phyloP scores from a whole-genome alignment of 805 yeast species.

The Yueomyces sp. region DNA sequence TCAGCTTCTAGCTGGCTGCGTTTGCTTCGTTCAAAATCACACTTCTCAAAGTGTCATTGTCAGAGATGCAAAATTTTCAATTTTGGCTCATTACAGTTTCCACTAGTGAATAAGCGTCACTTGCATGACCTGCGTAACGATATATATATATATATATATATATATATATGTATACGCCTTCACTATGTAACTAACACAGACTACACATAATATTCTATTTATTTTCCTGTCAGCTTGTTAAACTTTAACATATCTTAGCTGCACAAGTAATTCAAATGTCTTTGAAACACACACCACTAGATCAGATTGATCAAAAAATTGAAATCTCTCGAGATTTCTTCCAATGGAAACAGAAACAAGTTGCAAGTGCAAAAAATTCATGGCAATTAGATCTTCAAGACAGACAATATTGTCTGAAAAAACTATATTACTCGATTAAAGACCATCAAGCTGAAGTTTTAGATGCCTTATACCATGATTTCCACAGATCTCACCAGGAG shows the following conservation, averaged over 20 bases:
- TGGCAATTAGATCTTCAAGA: slow-evolving; percentile 14
- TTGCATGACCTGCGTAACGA: no score
- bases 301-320: slow-evolving; percentile 8
- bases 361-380: slow-evolving; percentile 7
- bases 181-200: background rate
- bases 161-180: background rate
- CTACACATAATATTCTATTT: background rate
- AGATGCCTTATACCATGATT: slow-evolving; percentile 51
- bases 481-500: slow-evolving; percentile 53
- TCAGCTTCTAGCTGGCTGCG: no score
- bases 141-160: no score
- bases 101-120: no score
- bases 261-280: background rate
- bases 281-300: slow-evolving; percentile 6
- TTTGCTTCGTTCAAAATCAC: no score
- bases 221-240: no score
- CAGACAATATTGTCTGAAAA: slow-evolving; percentile 51
- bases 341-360: slow-evolving; percentile 7
- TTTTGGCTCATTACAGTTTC: no score
- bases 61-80: no score
- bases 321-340: slow-evolving; percentile 6
- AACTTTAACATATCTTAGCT: no score
- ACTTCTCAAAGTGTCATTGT: no score
- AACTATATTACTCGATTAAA: slow-evolving; percentile 47
- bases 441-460: slow-evolving; percentile 44